phyloP scores from a whole-genome alignment of 2,329 filamentous ascomycete species.

The Verticillium dahliae region DNA sequence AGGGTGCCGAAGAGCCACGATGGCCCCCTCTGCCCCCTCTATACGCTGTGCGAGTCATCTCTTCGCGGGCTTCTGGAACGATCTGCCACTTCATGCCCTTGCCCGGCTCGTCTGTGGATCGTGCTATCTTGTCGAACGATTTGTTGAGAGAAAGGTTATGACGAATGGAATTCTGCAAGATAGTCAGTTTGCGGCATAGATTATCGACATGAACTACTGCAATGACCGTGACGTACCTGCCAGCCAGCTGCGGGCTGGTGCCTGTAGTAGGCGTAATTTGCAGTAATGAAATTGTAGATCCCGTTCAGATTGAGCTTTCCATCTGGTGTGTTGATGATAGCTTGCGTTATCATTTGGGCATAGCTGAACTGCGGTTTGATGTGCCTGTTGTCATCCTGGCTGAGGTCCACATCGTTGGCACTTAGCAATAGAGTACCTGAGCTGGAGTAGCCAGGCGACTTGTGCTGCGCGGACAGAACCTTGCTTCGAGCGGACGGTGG shows the following conservation, averaged over 20 bases:
- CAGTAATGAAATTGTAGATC: conserved; percentile 91
- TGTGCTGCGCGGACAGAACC: conserved; percentile 20
- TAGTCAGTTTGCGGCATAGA: conserved; percentile 15
- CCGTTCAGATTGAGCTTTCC: conserved; percentile 86
- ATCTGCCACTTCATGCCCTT: conserved; percentile 99
- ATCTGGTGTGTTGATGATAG: conserved; percentile 79
- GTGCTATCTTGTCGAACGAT: conserved; percentile 86
- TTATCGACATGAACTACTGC: neutral
- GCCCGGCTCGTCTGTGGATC: conserved; percentile 88
- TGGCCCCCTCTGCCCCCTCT: conserved; percentile 57
- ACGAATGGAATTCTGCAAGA: conserved; percentile 76
- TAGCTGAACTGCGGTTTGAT: conserved; percentile 96
- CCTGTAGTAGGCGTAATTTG: conserved; percentile 88
- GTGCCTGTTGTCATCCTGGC: conserved; percentile 76
- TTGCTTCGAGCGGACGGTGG: conserved; percentile 41
- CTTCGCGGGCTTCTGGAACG: conserved; percentile 73
- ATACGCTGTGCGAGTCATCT: conserved; percentile 72
- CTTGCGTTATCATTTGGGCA: conserved; percentile 93
- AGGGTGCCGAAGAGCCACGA: conserved; percentile 62
- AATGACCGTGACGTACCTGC: conserved; percentile 57
- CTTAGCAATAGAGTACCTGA: conserved; percentile 38
- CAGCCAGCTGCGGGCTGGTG: conserved; percentile 72
- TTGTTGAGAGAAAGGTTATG: conserved; percentile 96
- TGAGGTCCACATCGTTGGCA: conserved; percentile 63
- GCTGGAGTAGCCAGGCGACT: conserved; percentile 30